Conservation (phyloP, 2,329 filamentous ascomycete species). For the Phaeosphaeria sp. region DNA sequence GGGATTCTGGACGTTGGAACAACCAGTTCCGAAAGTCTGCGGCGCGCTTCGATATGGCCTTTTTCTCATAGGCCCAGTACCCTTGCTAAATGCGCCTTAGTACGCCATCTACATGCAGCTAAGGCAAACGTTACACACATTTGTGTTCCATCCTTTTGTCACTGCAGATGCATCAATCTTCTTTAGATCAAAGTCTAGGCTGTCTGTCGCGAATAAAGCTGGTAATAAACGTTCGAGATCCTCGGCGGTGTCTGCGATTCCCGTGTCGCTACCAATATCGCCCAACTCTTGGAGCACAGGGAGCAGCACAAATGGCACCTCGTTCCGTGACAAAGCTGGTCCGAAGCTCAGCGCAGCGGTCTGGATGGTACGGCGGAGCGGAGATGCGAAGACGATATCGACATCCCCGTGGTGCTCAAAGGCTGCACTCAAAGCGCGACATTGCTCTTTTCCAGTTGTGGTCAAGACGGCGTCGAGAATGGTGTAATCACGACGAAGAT, state of each 20-base stretch:
- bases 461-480: conserved; percentile 83
- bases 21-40: conserved; percentile 36
- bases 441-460: conserved; percentile 76
- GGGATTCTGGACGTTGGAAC: conserved; percentile 34
- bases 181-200: conserved; percentile 53
- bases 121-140: conserved; percentile 48
- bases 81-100: conserved; percentile 26
- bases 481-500: conserved; percentile 70
- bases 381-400: conserved; percentile 77
- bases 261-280: conserved; percentile 76
- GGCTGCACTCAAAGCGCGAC: conserved; percentile 63
- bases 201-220: conserved; percentile 62
- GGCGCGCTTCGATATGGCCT: conserved; percentile 38
- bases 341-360: conserved; percentile 76
- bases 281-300: conserved; percentile 82
- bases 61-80: conserved; percentile 38
- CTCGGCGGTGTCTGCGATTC: conserved; percentile 52
- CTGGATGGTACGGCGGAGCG: conserved; percentile 79
- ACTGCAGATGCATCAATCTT: conserved; percentile 69
- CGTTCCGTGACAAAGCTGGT: conserved; percentile 46
- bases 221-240: conserved; percentile 52
- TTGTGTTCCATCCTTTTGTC: conserved; percentile 73
- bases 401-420: conserved; percentile 68
- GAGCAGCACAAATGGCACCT: conserved; percentile 64
- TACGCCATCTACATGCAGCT: conserved; percentile 6